These are phyloP conservation scores for Hygrophoropsis aurantiaca DNA, from an alignment of 768 basidiomycete genomes.

Conservation along the genomic window DNA sequence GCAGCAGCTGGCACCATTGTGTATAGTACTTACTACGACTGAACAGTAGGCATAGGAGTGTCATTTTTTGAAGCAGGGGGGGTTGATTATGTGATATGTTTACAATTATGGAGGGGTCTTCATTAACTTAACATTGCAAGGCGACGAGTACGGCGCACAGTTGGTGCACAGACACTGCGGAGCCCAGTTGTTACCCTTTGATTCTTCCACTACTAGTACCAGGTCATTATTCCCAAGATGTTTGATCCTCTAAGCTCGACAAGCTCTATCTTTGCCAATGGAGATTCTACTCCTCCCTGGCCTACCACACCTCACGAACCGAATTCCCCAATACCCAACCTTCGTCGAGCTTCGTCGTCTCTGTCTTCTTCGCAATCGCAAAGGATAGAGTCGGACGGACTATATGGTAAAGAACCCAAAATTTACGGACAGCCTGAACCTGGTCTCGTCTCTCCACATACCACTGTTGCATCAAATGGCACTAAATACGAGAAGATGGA, in stretches of 20 bases:
- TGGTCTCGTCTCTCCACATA: constrained; percentile 76
- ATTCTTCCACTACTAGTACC: background rate
- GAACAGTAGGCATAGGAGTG: too few species aligned
- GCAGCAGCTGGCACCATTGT: too few species aligned
- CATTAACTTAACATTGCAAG: too few species aligned
- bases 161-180: too few species aligned
- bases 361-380: constrained; percentile 44
- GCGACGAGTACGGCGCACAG: too few species aligned
- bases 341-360: constrained; percentile 61
- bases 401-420: constrained; percentile 78
- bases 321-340: constrained; percentile 69
- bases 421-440: constrained; percentile 86
- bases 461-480: constrained; percentile 67
- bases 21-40: too few species aligned
- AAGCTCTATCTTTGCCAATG: constrained; percentile 52
- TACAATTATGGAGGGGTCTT: too few species aligned
- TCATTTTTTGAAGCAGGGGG: too few species aligned
- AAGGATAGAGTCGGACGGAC: constrained; percentile 52
- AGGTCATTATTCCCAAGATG: constrained; percentile 35
- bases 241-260: constrained; percentile 73
- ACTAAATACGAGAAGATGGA: constrained; percentile 70
- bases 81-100: too few species aligned
- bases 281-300: constrained; percentile 61
- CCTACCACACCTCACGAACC: constrained; percentile 77
- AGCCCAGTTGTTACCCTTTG: too few species aligned